phyloP scores from a whole-genome alignment of 345 rosid genomes.

The Dimocarpus longan region DNA sequence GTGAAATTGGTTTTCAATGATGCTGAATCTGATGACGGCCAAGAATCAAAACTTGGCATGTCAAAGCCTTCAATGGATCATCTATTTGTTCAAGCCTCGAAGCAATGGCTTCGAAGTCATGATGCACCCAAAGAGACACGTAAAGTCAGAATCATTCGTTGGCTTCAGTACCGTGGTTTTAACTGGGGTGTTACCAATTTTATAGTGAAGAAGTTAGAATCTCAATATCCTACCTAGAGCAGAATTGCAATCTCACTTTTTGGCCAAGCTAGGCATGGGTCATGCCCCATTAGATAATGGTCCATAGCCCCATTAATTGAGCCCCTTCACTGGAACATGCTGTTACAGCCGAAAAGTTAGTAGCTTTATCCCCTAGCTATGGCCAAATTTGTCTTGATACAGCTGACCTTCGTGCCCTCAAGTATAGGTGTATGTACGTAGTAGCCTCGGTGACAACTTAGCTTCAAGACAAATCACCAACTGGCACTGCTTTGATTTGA shows the following conservation, averaged over 20 bases:
- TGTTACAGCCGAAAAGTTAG: conserved; percentile 24
- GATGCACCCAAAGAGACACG: conserved; percentile 66
- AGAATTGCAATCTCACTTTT: conserved; percentile 9
- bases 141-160: conserved; percentile 71
- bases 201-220: conserved; percentile 65
- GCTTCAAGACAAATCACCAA: conserved; percentile 26
- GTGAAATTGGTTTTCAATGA: conserved; percentile 69
- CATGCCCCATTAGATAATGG: conserved; percentile 12
- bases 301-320: conserved; percentile 5
- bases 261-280: neutral
- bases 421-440: neutral
- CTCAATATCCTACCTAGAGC: conserved; percentile 36
- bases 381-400: conserved; percentile 18
- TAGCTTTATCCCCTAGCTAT: conserved; percentile 24
- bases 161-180: conserved; percentile 94
- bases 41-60: conserved; percentile 51
- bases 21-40: conserved; percentile 38
- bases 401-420: conserved; percentile 25
- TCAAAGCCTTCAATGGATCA: conserved; percentile 68
- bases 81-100: conserved; percentile 62
- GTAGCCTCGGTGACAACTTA: neutral
- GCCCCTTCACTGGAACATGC: conserved; percentile 10
- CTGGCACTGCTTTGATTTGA: conserved; percentile 23
- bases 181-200: conserved; percentile 65
- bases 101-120: conserved; percentile 70